Evolutionary conservation across 352 stramenopile species (phyloP), one percentile per base, ranked within the genome.

Genomic region (Globisporangium lucens): DNA sequence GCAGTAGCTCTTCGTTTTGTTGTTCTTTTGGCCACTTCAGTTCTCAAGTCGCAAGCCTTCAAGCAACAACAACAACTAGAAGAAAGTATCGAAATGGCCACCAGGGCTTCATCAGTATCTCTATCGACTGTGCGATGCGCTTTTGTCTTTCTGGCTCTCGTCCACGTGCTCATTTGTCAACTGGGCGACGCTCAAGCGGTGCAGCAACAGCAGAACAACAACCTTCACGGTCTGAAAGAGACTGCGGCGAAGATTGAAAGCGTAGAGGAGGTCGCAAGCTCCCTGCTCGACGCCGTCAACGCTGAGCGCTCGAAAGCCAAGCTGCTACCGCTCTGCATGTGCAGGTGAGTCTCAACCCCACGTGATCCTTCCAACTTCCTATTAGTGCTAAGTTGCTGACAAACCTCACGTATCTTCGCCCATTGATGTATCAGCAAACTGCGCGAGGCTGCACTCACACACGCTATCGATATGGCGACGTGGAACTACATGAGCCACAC

Each of bases 401-500:
- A 5, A 22, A n/a, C 3, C 17, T 49, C 15, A 20, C 2, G 8
- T 22, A 6, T 10, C 22, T 49, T 22, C 1, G 2, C 43, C n/a
- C 43, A 22, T 49, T 20, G 43, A 5, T 5, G 7, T 9, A 9
- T 15, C 46, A 58, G 53, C 36, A 68, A 73, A 57, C 49, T 75
- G 15, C 60, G 68, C n/a, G 53, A n/a, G 30, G 68, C 72, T 13
- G 67, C 67, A 2, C 49, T 67, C 24, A 15, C 58, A 3, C 67
- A 74, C 63, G 61, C 62, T 13, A 43, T 51, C 9, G 73, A 79
- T 61, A 67, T 72, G 60, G 73, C 73, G 5, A 67, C 13, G 6
- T 47, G 67, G 30, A 68, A 73, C 61, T 77, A 66, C 38, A 77
- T 79, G 71, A 61, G 43, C 47, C 74, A 80, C 66, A 74, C 61